phyloP scores from a whole-genome alignment of 495 filamentous ascomycete genomes.

The Xylona heveae region DNA sequence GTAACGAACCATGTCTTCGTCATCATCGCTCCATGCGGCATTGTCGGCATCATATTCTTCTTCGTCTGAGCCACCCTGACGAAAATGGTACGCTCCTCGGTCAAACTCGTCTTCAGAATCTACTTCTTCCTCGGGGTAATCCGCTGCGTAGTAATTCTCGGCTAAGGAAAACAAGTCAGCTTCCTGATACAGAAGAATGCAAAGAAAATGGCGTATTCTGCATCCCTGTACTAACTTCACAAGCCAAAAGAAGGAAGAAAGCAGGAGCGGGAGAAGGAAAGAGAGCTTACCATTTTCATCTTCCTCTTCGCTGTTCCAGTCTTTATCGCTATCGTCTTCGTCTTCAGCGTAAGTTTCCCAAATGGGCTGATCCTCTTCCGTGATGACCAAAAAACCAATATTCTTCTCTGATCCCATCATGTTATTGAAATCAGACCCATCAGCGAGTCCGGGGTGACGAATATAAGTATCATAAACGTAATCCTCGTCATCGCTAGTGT shows the following conservation, averaged over 20 bases:
- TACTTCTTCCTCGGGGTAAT: constrained; percentile 47
- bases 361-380: constrained; percentile 30
- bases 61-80: constrained; percentile 25
- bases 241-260: no score
- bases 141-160: constrained; percentile 42
- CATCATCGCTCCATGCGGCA: constrained; percentile 21
- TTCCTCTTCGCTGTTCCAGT: constrained; percentile 37
- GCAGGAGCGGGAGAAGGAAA: no score
- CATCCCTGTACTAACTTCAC: no score
- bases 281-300: constrained; percentile 31
- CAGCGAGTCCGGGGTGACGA: constrained; percentile 15
- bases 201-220: no score
- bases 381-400: constrained; percentile 37
- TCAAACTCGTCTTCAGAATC: constrained; percentile 33
- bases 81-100: constrained; percentile 26
- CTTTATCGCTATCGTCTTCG: constrained; percentile 27
- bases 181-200: constrained; percentile 1
- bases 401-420: constrained; percentile 17
- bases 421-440: constrained; percentile 13
- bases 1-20: no score
- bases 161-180: constrained; percentile 20
- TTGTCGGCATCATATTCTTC: constrained; percentile 31
- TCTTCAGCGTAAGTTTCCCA: constrained; percentile 35
- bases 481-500: constrained; percentile 25
- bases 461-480: constrained; percentile 47